Evolutionary conservation across 345 rosid genomes (phyloP), one percentile per base, ranked within the genome.

Genomic region (Cochlearia excelsa): DNA sequence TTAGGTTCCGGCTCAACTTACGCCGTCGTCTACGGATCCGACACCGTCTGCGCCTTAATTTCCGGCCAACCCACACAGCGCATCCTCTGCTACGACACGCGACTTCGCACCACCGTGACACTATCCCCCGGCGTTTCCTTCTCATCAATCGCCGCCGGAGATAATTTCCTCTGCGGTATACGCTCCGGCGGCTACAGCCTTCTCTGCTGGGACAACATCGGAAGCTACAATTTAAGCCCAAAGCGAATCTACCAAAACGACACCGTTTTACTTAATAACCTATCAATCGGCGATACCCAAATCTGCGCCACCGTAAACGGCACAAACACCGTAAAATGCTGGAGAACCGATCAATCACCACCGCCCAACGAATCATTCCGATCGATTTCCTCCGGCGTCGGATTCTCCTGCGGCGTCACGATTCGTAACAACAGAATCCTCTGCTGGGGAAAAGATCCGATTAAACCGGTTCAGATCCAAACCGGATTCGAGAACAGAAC

Each of bases 1-100:
- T 55, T 90, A 61, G 97, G 90, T 57, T 77, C 86, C 26, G 84
- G 81, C 57, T 80, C 95, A 59, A 86, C 97, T 27, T 43, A 81
- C 75, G 88, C 97, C 66, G 78, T 79, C 61, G 41, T 65, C 28
- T 84, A 77, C 75, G 78, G 66, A 69, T 45, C 83, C 60, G 49
- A 75, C 69, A 80, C 84, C 61, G 85, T 86, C 11, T 89, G 97
- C 67, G 95, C 82, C 9, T 38, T 86, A 57, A 74, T 74, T 23
- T 77, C 95, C 34, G 63, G 59, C 7, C 58, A 67, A 37, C 33
- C 82, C 30, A 63, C 76, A 27, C 82, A 76, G 28, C 40, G 65
- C 30, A 73, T 89, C 48, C 52, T 47, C 50, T 89, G 97, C 73
- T 74, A 73, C 67, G 39, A 68, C 71, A 71, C 58, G 9, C 62